Evolutionary conservation across 2,329 filamentous ascomycete genomes (phyloP).

Genomic region (Colletotrichum sp.): DNA sequence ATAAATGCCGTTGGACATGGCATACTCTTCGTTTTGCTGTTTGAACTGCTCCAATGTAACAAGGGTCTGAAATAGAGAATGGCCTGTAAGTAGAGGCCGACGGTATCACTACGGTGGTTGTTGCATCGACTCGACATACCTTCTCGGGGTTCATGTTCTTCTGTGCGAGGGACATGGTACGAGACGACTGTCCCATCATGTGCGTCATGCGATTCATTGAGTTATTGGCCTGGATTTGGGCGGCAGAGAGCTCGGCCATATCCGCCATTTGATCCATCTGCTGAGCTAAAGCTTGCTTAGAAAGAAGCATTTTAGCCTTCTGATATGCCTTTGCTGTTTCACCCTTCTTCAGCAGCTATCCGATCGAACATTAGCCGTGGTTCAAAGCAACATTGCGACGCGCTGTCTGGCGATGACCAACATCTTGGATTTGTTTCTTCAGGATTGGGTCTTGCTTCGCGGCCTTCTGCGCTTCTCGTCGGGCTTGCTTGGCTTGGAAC

Average conservation of each 20-base stretch:
- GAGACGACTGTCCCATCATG: constrained; percentile 66
- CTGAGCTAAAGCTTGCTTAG: constrained; percentile 65
- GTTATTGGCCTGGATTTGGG: constrained; percentile 69
- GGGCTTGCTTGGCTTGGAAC: constrained; percentile 68
- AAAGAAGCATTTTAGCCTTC: constrained; percentile 67
- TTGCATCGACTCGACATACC: constrained; percentile 32
- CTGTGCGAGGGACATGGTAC: constrained; percentile 63
- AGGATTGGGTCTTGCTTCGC: constrained; percentile 64
- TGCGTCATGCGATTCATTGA: constrained; percentile 69
- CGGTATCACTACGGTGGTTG: not conserved
- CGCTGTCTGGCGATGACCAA: constrained; percentile 21
- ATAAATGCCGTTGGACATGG: constrained; percentile 75
- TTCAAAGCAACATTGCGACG: not conserved
- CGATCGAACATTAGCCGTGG: not conserved
- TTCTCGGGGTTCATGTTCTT: constrained; percentile 64
- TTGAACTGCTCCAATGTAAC: constrained; percentile 66
- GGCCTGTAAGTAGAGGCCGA: not conserved
- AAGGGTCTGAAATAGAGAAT: constrained; percentile 48
- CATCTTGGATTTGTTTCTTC: constrained; percentile 67
- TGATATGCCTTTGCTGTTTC: constrained; percentile 68
- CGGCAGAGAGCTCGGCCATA: constrained; percentile 64
- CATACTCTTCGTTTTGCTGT: constrained; percentile 67
- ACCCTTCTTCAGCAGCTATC: constrained; percentile 62
- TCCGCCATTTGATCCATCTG: constrained; percentile 70
- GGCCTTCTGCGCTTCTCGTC: constrained; percentile 65